Base-by-base conservation (phyloP, 305 asterid genomes). In the Salvia sclarea region DNA sequence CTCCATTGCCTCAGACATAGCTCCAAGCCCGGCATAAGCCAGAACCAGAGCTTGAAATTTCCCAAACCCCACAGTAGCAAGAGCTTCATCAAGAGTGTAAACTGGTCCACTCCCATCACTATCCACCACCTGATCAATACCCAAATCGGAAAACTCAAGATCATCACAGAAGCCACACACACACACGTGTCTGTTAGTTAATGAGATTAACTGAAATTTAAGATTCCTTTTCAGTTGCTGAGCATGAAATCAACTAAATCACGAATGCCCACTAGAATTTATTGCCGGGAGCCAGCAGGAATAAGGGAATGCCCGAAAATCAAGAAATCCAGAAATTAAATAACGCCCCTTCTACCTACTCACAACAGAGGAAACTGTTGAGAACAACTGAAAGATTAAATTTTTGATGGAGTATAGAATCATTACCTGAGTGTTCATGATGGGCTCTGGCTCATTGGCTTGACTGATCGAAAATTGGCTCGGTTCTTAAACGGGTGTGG, bases 1-100 rank as follows among this genome's bases (percentile, higher is more conserved):
- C 61, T 90, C 97, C 88, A 83, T 87, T 49, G 97, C 86, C 65
- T 86, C 97, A 12, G 86, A 82, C 77, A 85, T 75, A 55, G 85
- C 65, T 59, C 97, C 96, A 6, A 88, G 78, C 20, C 94, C 96
- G 0, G 92, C 97, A 74, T 86, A 90, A 58, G 70, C 74, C 64
- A 90, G 76, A 65, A 82, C 78, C 43, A 86, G 71, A 33, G 4
- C 55, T 70, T 90, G 96, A 63, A 79, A 90, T 71, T 76, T 90
- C 17, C 97, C 97, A 67, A 88, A 86, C 31, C 96, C 97, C 56
- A 86, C 69, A 16, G 44, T 35, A 8, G 84, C 48, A 21, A 89
- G 87, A 70, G 92, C 95, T 71, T 82, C 90, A 76, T 86, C 92
- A 74, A 89, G 33, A 5, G 90, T 80, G 75, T 85, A 83, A 13